Evolutionary conservation across 2,329 filamentous ascomycete genomes (phyloP).

Genomic region (Calonectria pauciramosa): DNA sequence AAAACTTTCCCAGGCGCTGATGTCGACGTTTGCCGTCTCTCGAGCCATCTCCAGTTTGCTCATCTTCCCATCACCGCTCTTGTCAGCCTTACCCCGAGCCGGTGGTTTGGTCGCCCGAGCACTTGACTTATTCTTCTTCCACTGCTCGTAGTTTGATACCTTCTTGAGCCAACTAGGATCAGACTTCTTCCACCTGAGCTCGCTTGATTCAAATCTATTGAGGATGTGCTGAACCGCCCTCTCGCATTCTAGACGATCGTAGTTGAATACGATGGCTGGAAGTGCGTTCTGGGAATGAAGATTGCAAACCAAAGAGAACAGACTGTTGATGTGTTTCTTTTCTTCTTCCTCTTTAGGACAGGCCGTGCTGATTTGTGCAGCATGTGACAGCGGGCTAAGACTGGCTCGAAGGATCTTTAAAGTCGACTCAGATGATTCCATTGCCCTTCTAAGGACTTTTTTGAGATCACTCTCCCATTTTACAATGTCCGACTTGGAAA

Average conservation of each 20-base stretch:
- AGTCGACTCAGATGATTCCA: conserved; percentile 62
- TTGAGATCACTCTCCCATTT: conserved; percentile 76
- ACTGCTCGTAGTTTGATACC: conserved; percentile 66
- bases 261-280: conserved; percentile 84
- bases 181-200: conserved; percentile 65
- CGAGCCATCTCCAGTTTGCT: conserved; percentile 70
- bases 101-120: conserved; percentile 38
- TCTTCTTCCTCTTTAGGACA: background rate
- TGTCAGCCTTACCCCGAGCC: conserved; percentile 58
- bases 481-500: conserved; percentile 76
- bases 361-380: background rate
- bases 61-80: conserved; percentile 39
- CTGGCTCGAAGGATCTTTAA: conserved; percentile 48
- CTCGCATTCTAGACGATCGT: conserved; percentile 77
- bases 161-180: conserved; percentile 73
- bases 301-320: conserved; percentile 69
- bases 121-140: conserved; percentile 66
- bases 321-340: conserved; percentile 3
- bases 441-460: conserved; percentile 69
- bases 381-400: background rate
- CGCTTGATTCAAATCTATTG: conserved; percentile 57
- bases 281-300: conserved; percentile 75
- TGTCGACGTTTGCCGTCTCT: conserved; percentile 68
- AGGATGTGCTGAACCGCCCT: conserved; percentile 66
- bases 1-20: conserved; percentile 73